Evolutionary conservation across 805 yeast species (phyloP), one percentile per base, ranked within the genome.

Genomic region (Scheffersomyces coipomensis): DNA sequence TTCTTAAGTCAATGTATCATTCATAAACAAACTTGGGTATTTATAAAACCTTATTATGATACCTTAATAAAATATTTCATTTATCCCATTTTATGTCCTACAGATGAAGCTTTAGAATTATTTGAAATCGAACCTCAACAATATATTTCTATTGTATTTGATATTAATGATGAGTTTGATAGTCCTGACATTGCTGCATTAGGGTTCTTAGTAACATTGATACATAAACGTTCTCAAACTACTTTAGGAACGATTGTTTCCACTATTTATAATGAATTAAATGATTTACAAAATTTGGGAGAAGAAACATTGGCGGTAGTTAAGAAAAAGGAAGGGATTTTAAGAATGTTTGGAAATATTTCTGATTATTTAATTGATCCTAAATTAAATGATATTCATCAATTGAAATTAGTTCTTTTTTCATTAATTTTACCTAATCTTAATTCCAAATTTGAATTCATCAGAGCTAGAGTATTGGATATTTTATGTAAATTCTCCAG

Each of bases 41-140:
- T 78, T 11, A 64, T 91, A 34, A 76, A 81, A 51, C 83, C 86
- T 1, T 83, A 83, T 56, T 71, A 81, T 36, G 79, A 79, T 30
- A 73, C 77, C 5, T 64, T 91, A 19, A 66, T 91, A 25, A 66
- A 81, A 10, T 88, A 83, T 49, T 79, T 91, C 39, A 73, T 91
- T 8, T 84, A 76, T 61, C 96, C 96, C 2, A 64, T 85, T 40
- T 62, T 91, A 41, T 78, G 89, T 47, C 85, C 93, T 1, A 71
- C 76, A 6, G 82, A 81, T 38, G 80, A 75, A 5, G 78, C 80
- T 15, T 66, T 88, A 40, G 95, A 86, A 48, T 62, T 78, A 4
- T 90, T 86, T 64, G 95, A 88, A 45, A 80, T 76, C 45, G 97
- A 90, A 51, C 97, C 97, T 3, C 84, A 79, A 40, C 97, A 89